A percentile compares a stretch with the other conserved stretches of the same genome.
phyloP scores from a whole-genome alignment of 1,139 yeast genomes.

The Nakaseomyces nivariensis region DNA sequence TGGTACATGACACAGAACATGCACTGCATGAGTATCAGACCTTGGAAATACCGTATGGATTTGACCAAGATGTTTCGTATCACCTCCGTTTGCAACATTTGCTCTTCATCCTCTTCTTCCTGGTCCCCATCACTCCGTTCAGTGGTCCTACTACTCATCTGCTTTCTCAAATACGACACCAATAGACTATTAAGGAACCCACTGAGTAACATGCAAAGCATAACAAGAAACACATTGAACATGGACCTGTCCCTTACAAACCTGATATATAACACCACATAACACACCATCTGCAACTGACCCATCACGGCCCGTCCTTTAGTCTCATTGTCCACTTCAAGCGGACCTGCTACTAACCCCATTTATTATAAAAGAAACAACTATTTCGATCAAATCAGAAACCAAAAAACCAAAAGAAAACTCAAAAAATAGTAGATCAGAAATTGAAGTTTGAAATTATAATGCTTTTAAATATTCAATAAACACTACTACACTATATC shows the following conservation, averaged over 20 bases:
- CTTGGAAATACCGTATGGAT: slow-evolving; percentile 2
- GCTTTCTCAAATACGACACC: neutral
- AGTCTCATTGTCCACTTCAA: neutral
- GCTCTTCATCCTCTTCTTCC: neutral
- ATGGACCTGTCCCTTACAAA: neutral
- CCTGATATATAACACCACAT: neutral
- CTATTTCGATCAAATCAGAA: too few species aligned
- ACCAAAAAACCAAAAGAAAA: too few species aligned
- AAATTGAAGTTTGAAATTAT: too few species aligned
- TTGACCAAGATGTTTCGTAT: slow-evolving; percentile 1
- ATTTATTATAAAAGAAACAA: neutral
- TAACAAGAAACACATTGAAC: neutral
- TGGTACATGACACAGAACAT: slow-evolving; percentile 3
- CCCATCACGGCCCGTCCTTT: neutral
- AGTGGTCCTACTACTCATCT: neutral
- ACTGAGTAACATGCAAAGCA: neutral
- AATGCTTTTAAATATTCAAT: too few species aligned
- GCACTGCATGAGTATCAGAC: neutral
- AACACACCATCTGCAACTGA: neutral
- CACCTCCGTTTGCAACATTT: neutral
- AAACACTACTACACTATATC: too few species aligned
- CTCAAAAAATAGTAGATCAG: too few species aligned
- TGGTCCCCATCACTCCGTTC: neutral
- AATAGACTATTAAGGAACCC: neutral
- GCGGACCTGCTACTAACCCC: neutral